Evolutionary conservation across 805 yeast genomes (phyloP), one percentile per base, ranked within the genome.

Genomic region (Cyberlindnera japonica): DNA sequence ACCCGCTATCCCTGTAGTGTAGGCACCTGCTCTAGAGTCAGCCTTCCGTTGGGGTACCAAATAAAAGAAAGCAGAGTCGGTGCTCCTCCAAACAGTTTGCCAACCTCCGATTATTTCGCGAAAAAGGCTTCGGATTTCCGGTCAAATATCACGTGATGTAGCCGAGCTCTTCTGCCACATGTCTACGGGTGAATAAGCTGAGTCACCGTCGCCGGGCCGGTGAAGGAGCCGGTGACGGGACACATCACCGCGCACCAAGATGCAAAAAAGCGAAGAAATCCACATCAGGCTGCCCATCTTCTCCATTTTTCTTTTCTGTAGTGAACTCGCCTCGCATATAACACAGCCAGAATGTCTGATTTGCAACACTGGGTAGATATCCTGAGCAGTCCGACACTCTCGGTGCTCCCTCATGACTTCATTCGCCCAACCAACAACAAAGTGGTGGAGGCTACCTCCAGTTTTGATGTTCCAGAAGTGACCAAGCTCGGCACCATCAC

Each of bases 331-430:
- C 8, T 7, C 15, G 34, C 15, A 6, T 6, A 19, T 6, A 31
- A 14, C n/a, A 31, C 24, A 31, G 20, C 7, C 24, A 26, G 15
- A 27, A 45, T 45, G 49, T 22, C 57, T 24, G 53, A 58, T 37
- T 49, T 74, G 43, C 61, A 67, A n/a, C 66, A 67, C 57, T 88
- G 95, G 95, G 68, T 75, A 25, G 60, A 71, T 40, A 66, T 73
- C 42, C 72, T 88, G 62, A 83, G 82, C 52, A 81, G 75, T 53
- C 90, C 95, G 38, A 88, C 97, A 1, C 69, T 90, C 40, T 86
- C 95, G 44, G 87, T 83, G 25, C 70, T 91, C 39, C 97, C 98
- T 13, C 83, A 83, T 46, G 98, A 91, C 63, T 91, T 74, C 61
- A 77, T 84, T 48, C 79, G 84, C 57, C 95, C 95, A 2, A 65